These are phyloP conservation scores for Byssothecium circinans DNA, from an alignment of 2,329 filamentous ascomycete species.

Conservation along the genomic window DNA sequence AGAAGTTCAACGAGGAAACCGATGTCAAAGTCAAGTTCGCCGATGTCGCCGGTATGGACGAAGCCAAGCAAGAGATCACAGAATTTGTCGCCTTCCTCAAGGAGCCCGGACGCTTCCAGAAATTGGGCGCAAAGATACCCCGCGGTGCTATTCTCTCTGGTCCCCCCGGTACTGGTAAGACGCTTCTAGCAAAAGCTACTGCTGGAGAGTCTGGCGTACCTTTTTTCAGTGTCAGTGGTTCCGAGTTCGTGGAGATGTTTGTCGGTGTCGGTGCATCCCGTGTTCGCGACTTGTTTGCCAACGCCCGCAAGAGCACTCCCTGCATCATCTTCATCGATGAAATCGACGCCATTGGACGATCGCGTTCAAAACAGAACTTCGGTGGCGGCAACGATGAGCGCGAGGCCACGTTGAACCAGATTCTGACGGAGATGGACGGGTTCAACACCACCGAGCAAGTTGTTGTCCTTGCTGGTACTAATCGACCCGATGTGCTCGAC, in stretches of 20 bases:
- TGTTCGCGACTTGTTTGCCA: slow-evolving; percentile 92
- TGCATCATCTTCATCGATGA: slow-evolving; percentile 99
- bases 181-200: slow-evolving; percentile 92
- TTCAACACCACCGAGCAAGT: slow-evolving; percentile 98
- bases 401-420: slow-evolving; percentile 96
- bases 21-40: slow-evolving; percentile 96
- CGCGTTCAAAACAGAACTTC: slow-evolving; percentile 78
- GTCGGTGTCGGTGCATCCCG: slow-evolving; percentile 96
- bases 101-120: slow-evolving; percentile 88
- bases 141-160: slow-evolving; percentile 94
- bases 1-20: slow-evolving; percentile 96
- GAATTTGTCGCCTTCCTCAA: slow-evolving; percentile 98
- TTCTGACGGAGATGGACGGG: slow-evolving; percentile 98
- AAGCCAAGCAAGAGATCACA: slow-evolving; percentile 98
- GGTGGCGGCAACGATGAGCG: slow-evolving; percentile 95
- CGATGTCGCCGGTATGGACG: slow-evolving; percentile 96
- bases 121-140: slow-evolving; percentile 94
- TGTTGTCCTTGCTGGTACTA: slow-evolving; percentile 94
- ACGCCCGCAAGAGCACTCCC: slow-evolving; percentile 90
- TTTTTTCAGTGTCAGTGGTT: slow-evolving; percentile 98
- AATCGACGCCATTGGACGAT: slow-evolving; percentile 95
- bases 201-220: slow-evolving; percentile 95
- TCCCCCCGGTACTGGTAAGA: slow-evolving; percentile 98
- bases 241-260: slow-evolving; percentile 99
- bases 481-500: slow-evolving; percentile 91